phyloP scores from a whole-genome alignment of 2,329 filamentous ascomycete species.

The Penicillium sp. region DNA sequence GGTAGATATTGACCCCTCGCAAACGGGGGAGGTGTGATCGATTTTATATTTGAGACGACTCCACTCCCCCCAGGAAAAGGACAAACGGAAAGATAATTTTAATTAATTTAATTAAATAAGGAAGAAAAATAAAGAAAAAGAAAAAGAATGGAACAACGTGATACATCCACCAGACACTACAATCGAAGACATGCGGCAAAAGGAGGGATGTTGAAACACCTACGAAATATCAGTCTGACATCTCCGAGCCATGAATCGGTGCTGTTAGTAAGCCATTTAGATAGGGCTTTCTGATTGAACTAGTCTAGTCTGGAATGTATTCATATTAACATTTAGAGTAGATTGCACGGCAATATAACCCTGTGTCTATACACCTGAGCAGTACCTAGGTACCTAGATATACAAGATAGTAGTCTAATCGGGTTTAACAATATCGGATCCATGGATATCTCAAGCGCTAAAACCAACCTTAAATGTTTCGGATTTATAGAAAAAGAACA shows the following conservation, averaged over 20 bases:
- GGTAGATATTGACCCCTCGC: neutral
- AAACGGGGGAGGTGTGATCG: neutral
- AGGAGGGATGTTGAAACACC: conserved; percentile 16
- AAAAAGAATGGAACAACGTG: conserved; percentile 12
- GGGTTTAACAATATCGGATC: neutral
- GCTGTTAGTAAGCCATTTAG: neutral
- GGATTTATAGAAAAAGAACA: conserved; percentile 1
- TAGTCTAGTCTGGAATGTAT: neutral
- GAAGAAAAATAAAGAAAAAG: conserved; percentile 4
- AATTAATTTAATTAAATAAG: neutral
- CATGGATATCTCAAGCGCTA: conserved; percentile 1
- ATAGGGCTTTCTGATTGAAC: conserved; percentile 1
- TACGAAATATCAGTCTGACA: conserved; percentile 1
- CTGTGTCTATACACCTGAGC: neutral
- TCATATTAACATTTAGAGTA: neutral
- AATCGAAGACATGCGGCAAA: conserved; percentile 18
- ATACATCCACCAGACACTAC: conserved; percentile 25
- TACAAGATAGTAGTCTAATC: neutral
- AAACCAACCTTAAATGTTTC: conserved; percentile 11
- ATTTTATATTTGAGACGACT: conserved; percentile 1
- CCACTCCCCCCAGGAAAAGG: neutral
- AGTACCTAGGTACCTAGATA: too few species aligned
- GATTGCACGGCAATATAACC: neutral
- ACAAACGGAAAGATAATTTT: neutral
- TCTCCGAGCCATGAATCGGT: neutral